Evolutionary conservation across 495 filamentous ascomycete species (phyloP), one percentile per base, ranked within the genome.

Genomic region (Pyronema omphalodes): DNA sequence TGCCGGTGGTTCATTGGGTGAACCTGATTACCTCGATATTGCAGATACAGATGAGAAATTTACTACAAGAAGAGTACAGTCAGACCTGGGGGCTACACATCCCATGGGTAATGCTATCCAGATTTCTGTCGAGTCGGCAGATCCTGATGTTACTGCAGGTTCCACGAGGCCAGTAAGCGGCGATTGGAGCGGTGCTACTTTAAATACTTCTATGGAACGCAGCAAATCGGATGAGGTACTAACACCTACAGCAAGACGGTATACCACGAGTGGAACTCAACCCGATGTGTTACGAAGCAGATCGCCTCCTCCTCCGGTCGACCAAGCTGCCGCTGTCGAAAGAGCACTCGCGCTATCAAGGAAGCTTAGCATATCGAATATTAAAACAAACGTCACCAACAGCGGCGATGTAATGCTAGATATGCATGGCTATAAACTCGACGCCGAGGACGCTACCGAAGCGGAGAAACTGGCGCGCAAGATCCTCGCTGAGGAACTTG

Each of bases 351-450:
- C 83, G 14, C 72, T 98, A 5, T 94, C 88, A 17, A 83, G 88
- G 64, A 86, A 93, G 65, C 72, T 98, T 9, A 83, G 83, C 18
- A 54, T 60, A 6, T 91, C 86, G 33, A 95, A 96, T 63, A 98
- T 98, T 51, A 86, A 82, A 14, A 88, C 83, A 33, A 84, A 88
- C 59, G 78, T 98, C 35, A 96, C 80, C 3, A 89, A 94, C 23
- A 83, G 75, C 0, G 91, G 93, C n/a, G 93, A 98, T 67, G 70
- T 98, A 36, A 96, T 94, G 89, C 69, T 98, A 55, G 91, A 98
- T 63, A 95, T 98, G 88, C 89, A 88, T 3, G 86, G 86, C 0
- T 95, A 94, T 64, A 96, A 95, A 63, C 81, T 80, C 62, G 88
- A 79, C 59, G 88, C 94, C 51, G 88, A 94, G 60, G 88, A 96